These are phyloP conservation scores for Amphichorda felina DNA, from an alignment of 2,329 filamentous ascomycete genomes.

Conservation along the genomic window DNA sequence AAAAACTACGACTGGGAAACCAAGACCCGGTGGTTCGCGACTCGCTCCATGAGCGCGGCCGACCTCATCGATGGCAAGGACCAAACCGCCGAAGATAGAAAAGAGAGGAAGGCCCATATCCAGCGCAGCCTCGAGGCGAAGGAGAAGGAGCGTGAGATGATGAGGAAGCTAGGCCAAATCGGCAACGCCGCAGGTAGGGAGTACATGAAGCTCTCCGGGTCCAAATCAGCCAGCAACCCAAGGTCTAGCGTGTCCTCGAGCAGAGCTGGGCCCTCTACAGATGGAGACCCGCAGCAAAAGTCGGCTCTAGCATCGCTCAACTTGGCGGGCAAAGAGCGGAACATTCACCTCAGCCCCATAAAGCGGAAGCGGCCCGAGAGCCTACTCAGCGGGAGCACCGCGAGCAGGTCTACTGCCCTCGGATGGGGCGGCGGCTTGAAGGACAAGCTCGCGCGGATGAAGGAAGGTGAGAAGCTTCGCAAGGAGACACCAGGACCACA, in stretches of 20 bases:
- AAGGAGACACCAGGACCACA: slow-evolving; percentile 8
- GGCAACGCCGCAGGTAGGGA: slow-evolving; percentile 57
- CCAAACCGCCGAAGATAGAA: slow-evolving; percentile 40
- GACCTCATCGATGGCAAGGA: slow-evolving; percentile 56
- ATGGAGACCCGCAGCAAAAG: slow-evolving; percentile 11
- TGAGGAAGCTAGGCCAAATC: slow-evolving; percentile 51
- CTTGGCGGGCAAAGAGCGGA: slow-evolving; percentile 20
- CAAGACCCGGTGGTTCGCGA: slow-evolving; percentile 44
- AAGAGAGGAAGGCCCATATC: slow-evolving; percentile 53
- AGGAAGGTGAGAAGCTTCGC: slow-evolving; percentile 41
- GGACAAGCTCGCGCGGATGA: slow-evolving; percentile 49
- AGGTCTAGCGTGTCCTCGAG: slow-evolving; percentile 3
- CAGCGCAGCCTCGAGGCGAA: slow-evolving; percentile 52
- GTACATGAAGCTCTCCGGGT: slow-evolving; percentile 45
- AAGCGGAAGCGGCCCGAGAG: slow-evolving; percentile 50
- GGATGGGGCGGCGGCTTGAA: slow-evolving; percentile 47
- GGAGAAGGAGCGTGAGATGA: slow-evolving; percentile 64
- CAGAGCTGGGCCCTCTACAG: background rate
- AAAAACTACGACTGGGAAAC: slow-evolving; percentile 46
- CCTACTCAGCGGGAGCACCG: slow-evolving; percentile 20
- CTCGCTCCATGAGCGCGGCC: slow-evolving; percentile 39
- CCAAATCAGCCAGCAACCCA: slow-evolving; percentile 4
- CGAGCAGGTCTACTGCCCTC: slow-evolving; percentile 16
- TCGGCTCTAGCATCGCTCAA: slow-evolving; percentile 28
- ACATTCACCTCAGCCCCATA: slow-evolving; percentile 44